phyloP scores from a whole-genome alignment of 1,284 basidiomycete species.

The Neolentinus lepideus region DNA sequence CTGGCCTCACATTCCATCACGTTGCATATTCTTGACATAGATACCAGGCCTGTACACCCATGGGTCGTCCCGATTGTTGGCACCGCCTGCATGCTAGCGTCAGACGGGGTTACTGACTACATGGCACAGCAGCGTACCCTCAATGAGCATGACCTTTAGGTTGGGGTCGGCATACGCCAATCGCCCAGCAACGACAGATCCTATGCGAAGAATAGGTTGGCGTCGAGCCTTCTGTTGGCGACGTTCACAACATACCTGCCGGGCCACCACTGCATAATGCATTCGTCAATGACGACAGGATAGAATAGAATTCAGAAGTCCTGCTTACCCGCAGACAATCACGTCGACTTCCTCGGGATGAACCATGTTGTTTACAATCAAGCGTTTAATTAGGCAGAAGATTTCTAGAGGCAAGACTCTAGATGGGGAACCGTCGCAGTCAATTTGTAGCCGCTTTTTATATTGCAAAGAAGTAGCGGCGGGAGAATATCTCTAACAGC shows the following conservation, averaged over 20 bases:
- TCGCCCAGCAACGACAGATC: constrained; percentile 61
- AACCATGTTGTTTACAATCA: constrained; percentile 23
- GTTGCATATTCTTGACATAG: constrained; percentile 63
- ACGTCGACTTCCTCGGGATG: constrained; percentile 71
- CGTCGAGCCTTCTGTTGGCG: neutral
- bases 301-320: neutral
- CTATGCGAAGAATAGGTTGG: constrained; percentile 18
- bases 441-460: neutral
- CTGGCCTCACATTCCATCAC: constrained; percentile 48
- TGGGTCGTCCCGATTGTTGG: constrained; percentile 67
- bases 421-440: neutral
- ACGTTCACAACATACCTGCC: constrained; percentile 29
- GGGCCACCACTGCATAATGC: constrained; percentile 46
- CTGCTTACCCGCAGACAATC: constrained; percentile 45
- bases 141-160: constrained; percentile 69
- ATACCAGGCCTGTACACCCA: constrained; percentile 72
- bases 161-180: constrained; percentile 66
- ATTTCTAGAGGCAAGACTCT: neutral
- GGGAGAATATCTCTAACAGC: neutral
- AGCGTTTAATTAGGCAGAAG: neutral
- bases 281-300: constrained; percentile 5
- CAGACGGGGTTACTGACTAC: neutral
- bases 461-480: neutral
- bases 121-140: constrained; percentile 33
- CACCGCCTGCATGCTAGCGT: constrained; percentile 35